These are phyloP conservation scores for Typha latifolia DNA, from an alignment of 176 grass and related monocot genomes.

Conservation along the genomic window DNA sequence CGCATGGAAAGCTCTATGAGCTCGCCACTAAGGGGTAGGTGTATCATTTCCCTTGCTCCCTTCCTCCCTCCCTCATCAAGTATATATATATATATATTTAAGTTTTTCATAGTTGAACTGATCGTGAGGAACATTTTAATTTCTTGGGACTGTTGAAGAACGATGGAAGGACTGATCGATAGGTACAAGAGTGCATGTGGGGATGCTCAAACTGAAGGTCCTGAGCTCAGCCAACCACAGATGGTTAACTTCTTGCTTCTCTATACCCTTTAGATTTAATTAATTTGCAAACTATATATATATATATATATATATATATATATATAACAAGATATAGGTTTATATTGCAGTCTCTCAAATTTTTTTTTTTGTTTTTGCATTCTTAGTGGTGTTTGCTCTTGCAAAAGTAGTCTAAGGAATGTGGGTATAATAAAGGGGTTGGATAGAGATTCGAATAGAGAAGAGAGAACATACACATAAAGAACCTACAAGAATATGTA, in stretches of 20 bases:
- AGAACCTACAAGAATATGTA: too few species aligned
- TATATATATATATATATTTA: neutral
- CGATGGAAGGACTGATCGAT: constrained; percentile 70
- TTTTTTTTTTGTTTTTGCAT: too few species aligned
- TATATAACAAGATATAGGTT: too few species aligned
- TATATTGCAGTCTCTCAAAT: too few species aligned
- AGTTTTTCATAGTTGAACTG: neutral
- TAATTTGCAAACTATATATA: neutral
- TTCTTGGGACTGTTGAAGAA: constrained; percentile 29
- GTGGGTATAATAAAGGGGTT: too few species aligned
- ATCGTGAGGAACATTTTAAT: neutral
- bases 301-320: neutral
- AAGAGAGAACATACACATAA: too few species aligned
- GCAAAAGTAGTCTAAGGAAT: too few species aligned
- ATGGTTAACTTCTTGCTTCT: neutral
- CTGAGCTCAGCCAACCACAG: constrained; percentile 20
- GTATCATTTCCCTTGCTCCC: neutral
- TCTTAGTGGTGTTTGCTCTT: too few species aligned
- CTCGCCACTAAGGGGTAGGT: constrained; percentile 77
- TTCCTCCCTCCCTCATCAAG: too few species aligned
- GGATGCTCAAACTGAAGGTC: constrained; percentile 35
- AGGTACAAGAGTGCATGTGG: constrained; percentile 70
- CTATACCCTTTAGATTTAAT: neutral
- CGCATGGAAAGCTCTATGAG: constrained; percentile 94
- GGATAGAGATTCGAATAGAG: too few species aligned